A percentile compares a stretch with the other conserved stretches of the same genome.
phyloP scores from a whole-genome alignment of 192 early-diverging fungal genomes.

The Backusella psychrophila region DNA sequence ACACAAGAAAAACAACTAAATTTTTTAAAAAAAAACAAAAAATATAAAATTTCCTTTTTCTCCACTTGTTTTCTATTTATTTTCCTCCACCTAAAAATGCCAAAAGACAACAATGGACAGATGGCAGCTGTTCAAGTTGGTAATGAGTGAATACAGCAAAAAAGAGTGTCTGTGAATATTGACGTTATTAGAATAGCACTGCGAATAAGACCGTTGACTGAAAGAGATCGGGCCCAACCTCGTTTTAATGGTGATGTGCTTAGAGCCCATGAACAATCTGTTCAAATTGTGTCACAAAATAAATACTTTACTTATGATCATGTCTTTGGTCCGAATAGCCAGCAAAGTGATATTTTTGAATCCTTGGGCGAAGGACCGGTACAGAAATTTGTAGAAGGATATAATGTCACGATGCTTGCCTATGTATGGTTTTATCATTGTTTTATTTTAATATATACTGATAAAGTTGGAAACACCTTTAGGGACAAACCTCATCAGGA shows the following conservation, averaged over 20 bases:
- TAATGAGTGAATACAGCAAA: slow-evolving; percentile 2
- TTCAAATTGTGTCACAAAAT: slow-evolving; percentile 26
- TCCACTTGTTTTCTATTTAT: not conserved
- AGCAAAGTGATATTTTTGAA: slow-evolving; percentile 32
- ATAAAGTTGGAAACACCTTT: not conserved
- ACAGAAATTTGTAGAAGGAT: slow-evolving; percentile 52
- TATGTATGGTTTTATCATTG: slow-evolving; percentile 44
- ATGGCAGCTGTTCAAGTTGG: slow-evolving; percentile 39
- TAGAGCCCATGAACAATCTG: slow-evolving; percentile 18
- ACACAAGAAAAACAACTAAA: not conserved
- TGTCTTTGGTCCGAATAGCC: slow-evolving; percentile 31
- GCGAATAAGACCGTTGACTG: slow-evolving; percentile 31
- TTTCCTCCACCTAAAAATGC: not conserved
- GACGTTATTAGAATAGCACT: slow-evolving; percentile 17
- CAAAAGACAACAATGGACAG: slow-evolving; percentile 20
- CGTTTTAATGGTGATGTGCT: slow-evolving; percentile 28
- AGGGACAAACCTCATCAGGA: slow-evolving; percentile 88
- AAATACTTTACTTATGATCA: slow-evolving; percentile 38
- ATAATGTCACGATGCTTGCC: slow-evolving; percentile 93
- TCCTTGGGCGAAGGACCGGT: slow-evolving; percentile 26
- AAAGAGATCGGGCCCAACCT: slow-evolving; percentile 28
- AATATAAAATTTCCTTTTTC: slow-evolving; percentile 1
- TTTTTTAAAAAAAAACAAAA: not conserved
- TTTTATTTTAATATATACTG: no score
- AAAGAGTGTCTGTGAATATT: not conserved